Evolutionary conservation across 345 rosid species (phyloP).

Genomic region (Abelmoschus esculentus): DNA sequence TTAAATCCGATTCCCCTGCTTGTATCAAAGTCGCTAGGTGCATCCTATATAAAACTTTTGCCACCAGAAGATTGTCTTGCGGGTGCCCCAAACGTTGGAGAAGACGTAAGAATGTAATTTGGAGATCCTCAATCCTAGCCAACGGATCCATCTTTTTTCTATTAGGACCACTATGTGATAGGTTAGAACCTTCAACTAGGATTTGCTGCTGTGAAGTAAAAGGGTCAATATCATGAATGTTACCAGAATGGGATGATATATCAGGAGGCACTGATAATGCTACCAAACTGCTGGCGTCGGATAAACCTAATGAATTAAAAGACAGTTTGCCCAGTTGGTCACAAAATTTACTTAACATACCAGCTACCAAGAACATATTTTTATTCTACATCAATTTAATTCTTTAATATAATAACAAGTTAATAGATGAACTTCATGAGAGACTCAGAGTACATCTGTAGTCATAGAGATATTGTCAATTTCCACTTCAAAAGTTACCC

Average conservation of each 20-base stretch:
- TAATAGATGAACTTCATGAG: neutral
- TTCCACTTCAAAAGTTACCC: neutral
- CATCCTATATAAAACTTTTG: conserved; percentile 72
- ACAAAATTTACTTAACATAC: neutral
- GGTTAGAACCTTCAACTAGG: conserved; percentile 32
- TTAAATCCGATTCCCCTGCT: conserved; percentile 62
- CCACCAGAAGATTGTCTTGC: conserved; percentile 56
- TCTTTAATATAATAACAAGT: neutral
- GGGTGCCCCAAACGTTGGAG: conserved; percentile 55
- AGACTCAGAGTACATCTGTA: neutral
- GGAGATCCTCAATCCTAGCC: conserved; percentile 59
- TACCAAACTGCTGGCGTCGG: conserved; percentile 23
- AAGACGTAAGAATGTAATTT: conserved; percentile 60
- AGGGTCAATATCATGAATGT: conserved; percentile 29
- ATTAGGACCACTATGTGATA: conserved; percentile 15
- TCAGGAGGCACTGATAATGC: conserved; percentile 29
- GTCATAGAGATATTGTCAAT: neutral
- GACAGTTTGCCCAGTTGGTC: neutral
- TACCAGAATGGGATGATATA: conserved; percentile 33
- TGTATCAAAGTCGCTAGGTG: conserved; percentile 72
- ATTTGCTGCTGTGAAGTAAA: conserved; percentile 30
- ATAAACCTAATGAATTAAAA: conserved; percentile 23
- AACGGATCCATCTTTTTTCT: conserved; percentile 39
- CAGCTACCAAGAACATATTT: neutral
- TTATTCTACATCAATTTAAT: neutral